Base-by-base conservation (phyloP, 495 filamentous ascomycete species). In the Trichocladium uniseriatum region DNA sequence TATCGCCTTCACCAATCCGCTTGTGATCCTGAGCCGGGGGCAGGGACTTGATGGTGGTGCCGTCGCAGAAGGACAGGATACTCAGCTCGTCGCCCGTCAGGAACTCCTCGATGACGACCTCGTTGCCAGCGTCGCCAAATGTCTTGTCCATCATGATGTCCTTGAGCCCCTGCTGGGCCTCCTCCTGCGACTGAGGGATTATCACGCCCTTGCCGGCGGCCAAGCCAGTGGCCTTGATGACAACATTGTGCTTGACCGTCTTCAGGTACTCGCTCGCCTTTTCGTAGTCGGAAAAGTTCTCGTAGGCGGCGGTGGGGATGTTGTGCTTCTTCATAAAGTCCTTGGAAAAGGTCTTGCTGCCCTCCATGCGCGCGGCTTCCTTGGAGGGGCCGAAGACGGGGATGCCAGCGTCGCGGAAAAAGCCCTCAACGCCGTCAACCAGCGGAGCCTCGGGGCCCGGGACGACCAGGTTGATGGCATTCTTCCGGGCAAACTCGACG, bases 21-120 rank as follows among this genome's bases (percentile, higher is more conserved):
- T 98, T 98, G 71, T 97, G 92, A 63, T 98, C 92, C 61, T 98
- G 92, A 10, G 92, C 92, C 1, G 94, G 80, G 32, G 89, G 89
- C n/a, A 96, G 75, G 9, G 83, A 86, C 57, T 76, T 77, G 54
- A 94, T 84, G 3, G 84, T 87, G 56, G 84, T 85, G 21, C 92
- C 92, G 60, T 98, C 92, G 56, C 81, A 83, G 72, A 98, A 95
- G 19, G 83, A 86, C 43, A 98, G 67, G 49, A 98, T 84, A 62
- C 86, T 91, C 56, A 98, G 67, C 68, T 98, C 92, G 38, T 98
- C 87, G 38, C 92, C 92, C 56, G 84, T 82, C 38, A 98, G 69
- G 59, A 82, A 94, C 67, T 98, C 94, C 65, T 98, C 92, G 58
- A 98, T 94, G 37, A 98, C 92, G 14, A 98, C 87, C 67, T 92